These are phyloP conservation scores for Physaria fendleri DNA, from an alignment of 345 rosid genomes.

Conservation along the genomic window DNA sequence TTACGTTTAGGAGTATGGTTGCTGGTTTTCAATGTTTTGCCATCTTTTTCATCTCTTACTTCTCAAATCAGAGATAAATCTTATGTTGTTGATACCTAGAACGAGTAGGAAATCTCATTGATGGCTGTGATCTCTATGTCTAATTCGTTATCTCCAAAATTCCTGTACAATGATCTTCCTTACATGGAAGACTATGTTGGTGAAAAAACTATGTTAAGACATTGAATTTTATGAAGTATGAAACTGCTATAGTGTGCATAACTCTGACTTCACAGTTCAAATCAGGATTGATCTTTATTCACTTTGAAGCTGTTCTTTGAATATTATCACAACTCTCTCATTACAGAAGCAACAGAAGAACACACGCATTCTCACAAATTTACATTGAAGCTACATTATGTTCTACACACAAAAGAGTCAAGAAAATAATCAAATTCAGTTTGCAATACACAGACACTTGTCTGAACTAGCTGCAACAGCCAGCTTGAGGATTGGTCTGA, in stretches of 20 bases:
- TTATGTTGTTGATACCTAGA: conserved; percentile 23
- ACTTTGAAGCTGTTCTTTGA: no score
- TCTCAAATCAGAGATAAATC: conserved; percentile 29
- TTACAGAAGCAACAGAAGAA: conserved; percentile 20
- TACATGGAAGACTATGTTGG: no score
- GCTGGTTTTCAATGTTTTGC: not conserved
- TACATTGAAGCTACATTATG: conserved; percentile 21
- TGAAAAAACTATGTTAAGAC: conserved; percentile 21
- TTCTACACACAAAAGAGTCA: conserved; percentile 20
- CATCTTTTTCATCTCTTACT: conserved; percentile 24
- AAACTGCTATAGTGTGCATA: conserved; percentile 22
- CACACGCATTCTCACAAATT: conserved; percentile 16
- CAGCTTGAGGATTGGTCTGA: conserved; percentile 28
- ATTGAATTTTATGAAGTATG: conserved; percentile 14
- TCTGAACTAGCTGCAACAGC: conserved; percentile 52
- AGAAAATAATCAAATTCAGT: no score
- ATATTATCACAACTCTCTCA: conserved; percentile 19
- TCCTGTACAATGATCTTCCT: conserved; percentile 23
- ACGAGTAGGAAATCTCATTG: conserved; percentile 29
- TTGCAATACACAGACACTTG: no score
- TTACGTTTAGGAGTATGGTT: conserved; percentile 30
- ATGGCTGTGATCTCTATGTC: conserved; percentile 32
- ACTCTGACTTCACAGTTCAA: no score
- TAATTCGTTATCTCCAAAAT: no score
- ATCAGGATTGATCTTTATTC: no score